Evolutionary conservation across 805 yeast genomes (phyloP).

Genomic region (Schizosaccharomyces octosporus): DNA sequence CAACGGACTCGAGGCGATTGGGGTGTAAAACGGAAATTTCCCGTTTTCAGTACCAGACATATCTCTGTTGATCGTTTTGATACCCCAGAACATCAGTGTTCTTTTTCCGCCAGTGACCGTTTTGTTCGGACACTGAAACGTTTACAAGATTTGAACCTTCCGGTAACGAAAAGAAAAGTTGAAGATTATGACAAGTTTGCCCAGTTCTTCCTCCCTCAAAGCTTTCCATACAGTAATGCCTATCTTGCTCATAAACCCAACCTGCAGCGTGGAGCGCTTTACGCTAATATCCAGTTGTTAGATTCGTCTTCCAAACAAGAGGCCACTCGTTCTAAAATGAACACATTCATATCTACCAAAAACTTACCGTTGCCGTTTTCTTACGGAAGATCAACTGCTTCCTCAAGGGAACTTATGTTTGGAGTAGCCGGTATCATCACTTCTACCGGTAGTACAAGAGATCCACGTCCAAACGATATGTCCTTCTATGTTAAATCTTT

Average conservation of each 20-base stretch:
- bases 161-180: not conserved
- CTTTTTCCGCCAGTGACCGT: not conserved
- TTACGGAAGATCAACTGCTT: not conserved
- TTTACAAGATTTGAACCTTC: not conserved
- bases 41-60: not conserved
- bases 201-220: not conserved
- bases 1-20: not conserved
- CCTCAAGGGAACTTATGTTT: not conserved
- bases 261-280: not conserved
- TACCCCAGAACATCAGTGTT: not conserved
- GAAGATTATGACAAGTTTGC: not conserved
- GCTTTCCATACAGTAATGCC: not conserved
- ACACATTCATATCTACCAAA: not conserved
- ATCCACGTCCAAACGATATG: not conserved
- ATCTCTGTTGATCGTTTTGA: not conserved
- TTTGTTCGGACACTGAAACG: not conserved
- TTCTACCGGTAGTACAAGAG: not conserved
- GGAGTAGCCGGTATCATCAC: not conserved
- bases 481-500: not conserved
- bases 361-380: not conserved
- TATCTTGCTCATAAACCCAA: not conserved
- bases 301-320: not conserved
- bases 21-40: not conserved
- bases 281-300: not conserved
- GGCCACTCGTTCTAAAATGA: not conserved